Evolutionary conservation across 2,329 filamentous ascomycete genomes (phyloP).

Genomic region (Trichophyton simii): DNA sequence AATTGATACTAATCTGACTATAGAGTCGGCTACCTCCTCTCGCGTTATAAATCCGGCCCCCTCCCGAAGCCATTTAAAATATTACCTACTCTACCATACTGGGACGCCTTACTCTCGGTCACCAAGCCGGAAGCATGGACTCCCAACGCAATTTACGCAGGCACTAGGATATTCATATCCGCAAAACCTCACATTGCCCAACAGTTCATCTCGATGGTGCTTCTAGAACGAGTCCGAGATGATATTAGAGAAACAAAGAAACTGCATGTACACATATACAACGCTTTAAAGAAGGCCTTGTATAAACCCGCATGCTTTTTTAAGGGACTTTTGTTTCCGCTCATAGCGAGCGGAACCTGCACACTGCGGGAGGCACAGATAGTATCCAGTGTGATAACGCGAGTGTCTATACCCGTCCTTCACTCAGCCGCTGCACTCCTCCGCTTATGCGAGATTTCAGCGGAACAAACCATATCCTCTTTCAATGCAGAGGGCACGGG

Average conservation of each 20-base stretch:
- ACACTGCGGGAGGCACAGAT: slow-evolving; percentile 87
- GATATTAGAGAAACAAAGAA: slow-evolving; percentile 92
- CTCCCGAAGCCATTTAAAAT: slow-evolving; percentile 97
- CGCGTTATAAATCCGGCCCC: slow-evolving; percentile 89
- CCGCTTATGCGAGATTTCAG: slow-evolving; percentile 84
- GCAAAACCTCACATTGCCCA: slow-evolving; percentile 68
- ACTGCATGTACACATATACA: slow-evolving; percentile 90
- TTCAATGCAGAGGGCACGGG: slow-evolving; percentile 70
- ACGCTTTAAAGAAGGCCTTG: slow-evolving; percentile 77
- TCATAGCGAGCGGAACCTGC: slow-evolving; percentile 74
- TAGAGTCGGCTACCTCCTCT: slow-evolving; percentile 74
- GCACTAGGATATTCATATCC: slow-evolving; percentile 84
- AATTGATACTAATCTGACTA: not conserved
- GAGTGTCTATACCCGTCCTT: slow-evolving; percentile 77
- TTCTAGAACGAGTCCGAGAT: slow-evolving; percentile 81
- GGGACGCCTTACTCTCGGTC: slow-evolving; percentile 75
- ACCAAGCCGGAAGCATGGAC: slow-evolving; percentile 72
- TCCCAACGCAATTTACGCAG: slow-evolving; percentile 72
- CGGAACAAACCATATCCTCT: slow-evolving; percentile 64
- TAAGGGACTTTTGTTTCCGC: slow-evolving; percentile 86
- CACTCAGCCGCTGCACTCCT: slow-evolving; percentile 88
- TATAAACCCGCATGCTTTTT: slow-evolving; percentile 96
- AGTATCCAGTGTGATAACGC: slow-evolving; percentile 69
- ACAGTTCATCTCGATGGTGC: slow-evolving; percentile 71
- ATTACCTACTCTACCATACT: slow-evolving; percentile 78